Base-by-base conservation (phyloP, 2,329 filamentous ascomycete genomes). In the Fusarium avenaceum region DNA sequence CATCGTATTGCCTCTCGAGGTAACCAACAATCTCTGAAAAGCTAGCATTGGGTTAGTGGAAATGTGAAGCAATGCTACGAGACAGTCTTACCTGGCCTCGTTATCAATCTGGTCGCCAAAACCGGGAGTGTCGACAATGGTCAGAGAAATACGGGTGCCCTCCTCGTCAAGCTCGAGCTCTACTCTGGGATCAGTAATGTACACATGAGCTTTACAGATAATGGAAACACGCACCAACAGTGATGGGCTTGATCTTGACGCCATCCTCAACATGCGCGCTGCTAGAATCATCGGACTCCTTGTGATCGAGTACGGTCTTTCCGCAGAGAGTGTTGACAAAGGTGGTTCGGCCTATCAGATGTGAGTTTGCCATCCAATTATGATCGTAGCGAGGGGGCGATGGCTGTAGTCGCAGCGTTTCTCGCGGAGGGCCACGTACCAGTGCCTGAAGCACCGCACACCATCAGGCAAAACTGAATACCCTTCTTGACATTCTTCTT, bases 401-500 rank as follows among this genome's bases (percentile, higher is more conserved):
- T 20, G 54, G 62, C 42, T 33, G 53, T 50, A 20, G 51, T 66
- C 45, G 65, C 55, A 55, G 59, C 53, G 52, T 53, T 47, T 66
- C 63, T 64, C 52, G 47, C 38, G 38, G 53, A 57, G 68, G 57
- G 61, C 63, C 61, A 84, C 87, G 78, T 89, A 97, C 94, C 96
- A 83, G 96, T 98, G 82, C 96, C 96, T 76, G 95, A 98, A 80
- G 96, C 96, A 86, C 96, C 96, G 81, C 96, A 98, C 78, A 99
- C 96, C 96, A 99, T 99, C 89, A 99, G 84, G 83, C 94, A 98
- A 87, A 99, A 99, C 87, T 99, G 96, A 80, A 99, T 98, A 80
- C 96, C 96, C 89, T 97, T 97, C 92, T 97, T 97, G 85, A 99
- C 95, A 89, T 99, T 98, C 92, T 99, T 99, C 95, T 99, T 99